Evolutionary conservation across 208 protist genomes (phyloP).

Genomic region (Wallacemonas collosoma): DNA sequence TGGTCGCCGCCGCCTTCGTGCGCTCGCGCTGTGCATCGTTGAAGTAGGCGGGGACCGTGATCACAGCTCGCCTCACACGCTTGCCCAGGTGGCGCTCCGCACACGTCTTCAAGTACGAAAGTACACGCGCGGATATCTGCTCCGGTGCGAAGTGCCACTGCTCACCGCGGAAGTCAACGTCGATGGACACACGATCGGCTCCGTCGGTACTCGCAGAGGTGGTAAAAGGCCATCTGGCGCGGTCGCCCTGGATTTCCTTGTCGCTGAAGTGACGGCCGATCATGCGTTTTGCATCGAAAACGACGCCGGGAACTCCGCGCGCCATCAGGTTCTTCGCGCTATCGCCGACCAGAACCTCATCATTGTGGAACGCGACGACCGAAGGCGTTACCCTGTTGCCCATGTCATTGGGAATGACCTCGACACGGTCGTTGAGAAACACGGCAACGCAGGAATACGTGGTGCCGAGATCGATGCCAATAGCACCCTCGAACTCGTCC

Average conservation of each 20-base stretch:
- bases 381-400: conserved; percentile 99
- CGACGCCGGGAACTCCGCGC: conserved; percentile 88
- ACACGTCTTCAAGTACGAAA: conserved; percentile 97
- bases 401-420: conserved; percentile 99
- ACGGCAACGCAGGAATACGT: conserved; percentile 97
- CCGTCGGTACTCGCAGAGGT: conserved; percentile 65
- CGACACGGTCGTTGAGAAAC: conserved; percentile 57
- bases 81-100: conserved; percentile 94
- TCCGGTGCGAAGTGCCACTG: conserved; percentile 91
- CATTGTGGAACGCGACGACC: conserved; percentile 98
- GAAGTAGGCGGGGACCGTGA: conserved; percentile 99
- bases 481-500: conserved; percentile 61
- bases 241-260: conserved; percentile 86
- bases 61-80: conserved; percentile 94
- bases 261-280: conserved; percentile 93
- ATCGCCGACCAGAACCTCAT: conserved; percentile 96
- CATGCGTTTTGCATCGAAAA: conserved; percentile 97
- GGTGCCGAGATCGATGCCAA: conserved; percentile 95
- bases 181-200: conserved; percentile 45
- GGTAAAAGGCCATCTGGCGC: conserved; percentile 95
- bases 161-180: conserved; percentile 61
- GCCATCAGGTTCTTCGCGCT: conserved; percentile 92
- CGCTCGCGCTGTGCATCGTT: conserved; percentile 98
- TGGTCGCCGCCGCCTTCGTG: conserved; percentile 97
- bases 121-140: conserved; percentile 97